These are phyloP conservation scores for Daldinia childiae DNA, from an alignment of 495 filamentous ascomycete species.

Conservation along the genomic window DNA sequence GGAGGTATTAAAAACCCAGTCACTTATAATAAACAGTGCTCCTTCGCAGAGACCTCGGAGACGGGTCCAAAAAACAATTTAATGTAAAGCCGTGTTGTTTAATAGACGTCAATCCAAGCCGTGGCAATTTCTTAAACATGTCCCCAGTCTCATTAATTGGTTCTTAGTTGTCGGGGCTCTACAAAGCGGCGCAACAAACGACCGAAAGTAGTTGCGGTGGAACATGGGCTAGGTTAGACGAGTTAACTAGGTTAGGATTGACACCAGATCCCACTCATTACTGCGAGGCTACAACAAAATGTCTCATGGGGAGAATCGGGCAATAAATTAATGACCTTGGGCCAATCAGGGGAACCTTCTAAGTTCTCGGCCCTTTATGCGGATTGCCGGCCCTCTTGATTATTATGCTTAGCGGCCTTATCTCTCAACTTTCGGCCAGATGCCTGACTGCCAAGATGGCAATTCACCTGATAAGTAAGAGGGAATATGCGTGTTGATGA, in stretches of 20 bases:
- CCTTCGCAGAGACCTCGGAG: background rate
- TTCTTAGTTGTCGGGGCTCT: conserved; percentile 4
- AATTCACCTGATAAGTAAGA: no score
- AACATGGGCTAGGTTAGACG: background rate
- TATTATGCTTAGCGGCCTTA: conserved; percentile 29
- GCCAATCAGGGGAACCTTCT: conserved; percentile 17
- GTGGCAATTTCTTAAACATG: background rate
- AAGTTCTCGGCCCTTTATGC: conserved; percentile 38
- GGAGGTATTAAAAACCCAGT: conserved; percentile 1
- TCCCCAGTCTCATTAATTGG: background rate
- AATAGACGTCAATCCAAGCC: background rate
- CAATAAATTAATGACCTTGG: conserved; percentile 29
- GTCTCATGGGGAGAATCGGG: conserved; percentile 35
- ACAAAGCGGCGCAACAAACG: conserved; percentile 11
- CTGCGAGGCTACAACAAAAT: conserved; percentile 39
- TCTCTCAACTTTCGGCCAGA: no score
- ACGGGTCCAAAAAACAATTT: background rate
- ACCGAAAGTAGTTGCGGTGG: conserved; percentile 19
- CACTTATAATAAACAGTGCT: background rate
- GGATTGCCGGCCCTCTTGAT: conserved; percentile 37
- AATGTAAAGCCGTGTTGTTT: background rate
- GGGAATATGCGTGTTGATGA: no score
- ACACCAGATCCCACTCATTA: conserved; percentile 15
- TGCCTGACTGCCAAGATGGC: no score
- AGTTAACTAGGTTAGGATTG: conserved; percentile 7